Conservation (phyloP, 2,329 filamentous ascomycete genomes). For the Fusarium sororula region DNA sequence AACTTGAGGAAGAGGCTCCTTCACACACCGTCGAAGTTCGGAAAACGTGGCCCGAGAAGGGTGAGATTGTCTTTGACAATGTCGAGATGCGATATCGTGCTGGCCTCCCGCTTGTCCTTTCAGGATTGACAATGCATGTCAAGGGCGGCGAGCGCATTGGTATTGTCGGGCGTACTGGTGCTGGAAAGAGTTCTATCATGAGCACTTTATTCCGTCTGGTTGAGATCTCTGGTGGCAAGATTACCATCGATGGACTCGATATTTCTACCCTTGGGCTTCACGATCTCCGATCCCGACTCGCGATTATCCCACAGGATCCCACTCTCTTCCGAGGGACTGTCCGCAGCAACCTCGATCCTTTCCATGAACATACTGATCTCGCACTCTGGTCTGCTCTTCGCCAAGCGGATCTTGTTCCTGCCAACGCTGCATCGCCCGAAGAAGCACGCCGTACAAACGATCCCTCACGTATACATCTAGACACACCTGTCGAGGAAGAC, state of each 20-base stretch:
- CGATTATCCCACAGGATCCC: conserved; percentile 87
- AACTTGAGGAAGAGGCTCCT: conserved; percentile 89
- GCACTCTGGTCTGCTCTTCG: conserved; percentile 81
- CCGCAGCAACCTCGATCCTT: conserved; percentile 82
- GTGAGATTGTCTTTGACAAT: conserved; percentile 79
- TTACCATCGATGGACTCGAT: conserved; percentile 72
- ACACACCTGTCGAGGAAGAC: conserved; percentile 89
- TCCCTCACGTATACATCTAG: conserved; percentile 77
- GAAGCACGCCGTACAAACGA: conserved; percentile 74
- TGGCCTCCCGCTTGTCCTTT: conserved; percentile 76
- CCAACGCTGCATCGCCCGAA: conserved; percentile 69
- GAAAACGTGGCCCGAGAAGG: conserved; percentile 83
- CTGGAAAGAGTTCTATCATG: conserved; percentile 87
- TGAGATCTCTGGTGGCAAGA: conserved; percentile 69
- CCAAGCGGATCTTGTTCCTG: conserved; percentile 76
- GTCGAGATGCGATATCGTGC: conserved; percentile 82
- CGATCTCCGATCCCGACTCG: conserved; percentile 77
- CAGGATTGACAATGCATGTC: conserved; percentile 76
- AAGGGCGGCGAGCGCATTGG: conserved; percentile 81
- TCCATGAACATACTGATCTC: conserved; percentile 79
- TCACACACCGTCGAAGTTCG: conserved; percentile 78
- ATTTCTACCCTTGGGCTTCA: conserved; percentile 79
- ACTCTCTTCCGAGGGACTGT: conserved; percentile 85
- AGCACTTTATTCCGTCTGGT: conserved; percentile 81
- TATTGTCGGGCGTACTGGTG: conserved; percentile 82